Evolutionary conservation across 164 flowering plant genomes (phyloP), one percentile per base, ranked within the genome.

Genomic region (Malania oleifera): DNA sequence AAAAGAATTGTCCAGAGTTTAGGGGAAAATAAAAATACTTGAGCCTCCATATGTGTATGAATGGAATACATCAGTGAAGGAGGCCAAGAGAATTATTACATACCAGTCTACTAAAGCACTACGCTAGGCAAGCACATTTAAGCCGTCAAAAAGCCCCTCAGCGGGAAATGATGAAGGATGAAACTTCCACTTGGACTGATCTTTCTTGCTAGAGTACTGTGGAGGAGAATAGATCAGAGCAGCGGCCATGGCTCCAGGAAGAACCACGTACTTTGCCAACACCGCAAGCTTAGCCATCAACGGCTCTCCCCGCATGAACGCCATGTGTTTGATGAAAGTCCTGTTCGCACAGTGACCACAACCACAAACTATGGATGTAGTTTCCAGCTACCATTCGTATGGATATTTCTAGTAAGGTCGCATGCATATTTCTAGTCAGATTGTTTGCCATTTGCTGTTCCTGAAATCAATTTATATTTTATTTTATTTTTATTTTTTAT

Each of bases 221-320:
- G 18, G 78, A 45, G 76, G 78, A 14, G 82, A 75, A 56, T 72
- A 78, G 40, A 70, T 19, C n/a, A 73, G 40, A 56, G 77, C 70
- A 7, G 76, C 77, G 7, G 18, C 63, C 77, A 75, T 78, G 25
- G 79, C 67, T 22, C 71, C 79, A 5, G 79, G 82, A 19, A 75
- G 57, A 50, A 72, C 70, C 52, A 14, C 67, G 55, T 29, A 70
- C 72, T 37, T 62, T 23, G 77, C 73, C 63, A 72, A n/a, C 46
- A n/a, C 40, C 1, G 75, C 79, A n/a, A 75, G 50, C 73, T 79
- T 79, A 47, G 71, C 10, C 49, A 79, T 64, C 67, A 71, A 39
- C 3, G 73, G 73, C 52, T 72, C 64, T 45, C 79, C 82, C 52
- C 59, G 72, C 75, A 74, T 69, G 2, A 67, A 52, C 60, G 58